A percentile compares a stretch with the other conserved stretches of the same genome.
phyloP scores from a whole-genome alignment of 345 rosid genomes.

The Theobroma cacao region DNA sequence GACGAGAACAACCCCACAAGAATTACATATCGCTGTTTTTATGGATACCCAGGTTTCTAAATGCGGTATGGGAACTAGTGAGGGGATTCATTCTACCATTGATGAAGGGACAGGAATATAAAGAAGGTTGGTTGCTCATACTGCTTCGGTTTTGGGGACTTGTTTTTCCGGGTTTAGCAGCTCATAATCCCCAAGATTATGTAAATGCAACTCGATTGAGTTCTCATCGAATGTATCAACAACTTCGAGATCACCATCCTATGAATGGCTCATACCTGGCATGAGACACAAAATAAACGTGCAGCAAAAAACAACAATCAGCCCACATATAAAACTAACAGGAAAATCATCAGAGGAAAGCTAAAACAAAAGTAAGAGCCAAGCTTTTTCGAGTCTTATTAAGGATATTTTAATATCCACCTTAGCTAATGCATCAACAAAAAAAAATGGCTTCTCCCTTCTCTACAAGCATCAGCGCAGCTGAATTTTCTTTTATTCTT shows the following conservation, averaged over 20 bases:
- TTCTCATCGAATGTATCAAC: neutral
- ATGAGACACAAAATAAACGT: neutral
- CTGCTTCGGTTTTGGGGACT: neutral
- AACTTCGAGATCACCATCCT: neutral
- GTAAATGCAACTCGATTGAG: slow-evolving; percentile 6
- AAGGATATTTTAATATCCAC: too few species aligned
- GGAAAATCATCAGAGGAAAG: neutral
- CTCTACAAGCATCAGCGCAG: too few species aligned
- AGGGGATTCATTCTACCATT: slow-evolving; percentile 3
- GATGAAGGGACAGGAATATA: neutral
- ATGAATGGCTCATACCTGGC: neutral
- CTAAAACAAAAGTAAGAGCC: neutral
- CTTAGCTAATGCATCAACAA: too few species aligned
- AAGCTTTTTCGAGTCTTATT: too few species aligned
- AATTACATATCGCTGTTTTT: neutral
- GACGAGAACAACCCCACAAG: neutral
- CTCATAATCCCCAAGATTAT: slow-evolving; percentile 8
- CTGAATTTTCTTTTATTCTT: too few species aligned
- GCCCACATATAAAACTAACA: too few species aligned
- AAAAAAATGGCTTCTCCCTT: neutral
- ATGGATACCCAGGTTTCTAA: neutral
- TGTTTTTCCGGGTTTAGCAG: neutral
- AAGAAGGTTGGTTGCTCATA: neutral
- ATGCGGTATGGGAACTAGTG: neutral
- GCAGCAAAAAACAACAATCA: neutral